These are phyloP conservation scores for Russula griseocarnosa DNA, from an alignment of 768 basidiomycete species.

Conservation along the genomic window DNA sequence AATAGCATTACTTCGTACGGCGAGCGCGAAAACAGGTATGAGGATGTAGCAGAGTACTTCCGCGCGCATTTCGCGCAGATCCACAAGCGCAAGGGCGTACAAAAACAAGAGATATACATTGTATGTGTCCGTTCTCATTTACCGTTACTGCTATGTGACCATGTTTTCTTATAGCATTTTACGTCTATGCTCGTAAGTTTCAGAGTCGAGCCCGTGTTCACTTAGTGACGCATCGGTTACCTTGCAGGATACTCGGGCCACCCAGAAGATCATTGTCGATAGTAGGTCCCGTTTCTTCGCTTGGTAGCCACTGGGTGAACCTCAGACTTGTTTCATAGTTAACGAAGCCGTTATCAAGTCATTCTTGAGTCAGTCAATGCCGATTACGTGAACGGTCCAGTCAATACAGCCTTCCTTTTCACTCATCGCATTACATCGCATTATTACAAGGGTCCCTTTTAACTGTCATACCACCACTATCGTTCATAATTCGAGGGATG, in stretches of 20 bases:
- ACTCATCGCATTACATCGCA: constrained; percentile 11
- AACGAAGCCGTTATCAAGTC: constrained; percentile 65
- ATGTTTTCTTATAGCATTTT: constrained; percentile 48
- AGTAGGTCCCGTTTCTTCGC: constrained; percentile 39
- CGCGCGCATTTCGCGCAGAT: constrained; percentile 79
- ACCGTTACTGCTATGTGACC: constrained; percentile 5
- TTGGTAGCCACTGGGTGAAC: neutral
- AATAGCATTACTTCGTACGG: constrained; percentile 73
- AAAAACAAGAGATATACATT: constrained; percentile 57
- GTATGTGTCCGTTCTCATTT: constrained; percentile 42
- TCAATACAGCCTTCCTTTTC: neutral
- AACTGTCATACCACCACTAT: constrained; percentile 9
- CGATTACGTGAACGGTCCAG: constrained; percentile 4
- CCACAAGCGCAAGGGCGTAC: constrained; percentile 59
- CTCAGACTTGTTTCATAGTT: constrained; percentile 37
- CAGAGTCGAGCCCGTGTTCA: neutral
- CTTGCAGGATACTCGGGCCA: constrained; percentile 23
- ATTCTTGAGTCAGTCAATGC: constrained; percentile 49
- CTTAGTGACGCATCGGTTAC: neutral
- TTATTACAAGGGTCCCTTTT: constrained; percentile 4
- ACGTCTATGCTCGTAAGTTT: constrained; percentile 59
- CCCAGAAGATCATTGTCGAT: constrained; percentile 49
- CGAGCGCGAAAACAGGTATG: constrained; percentile 64
- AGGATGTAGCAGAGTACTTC: constrained; percentile 73
- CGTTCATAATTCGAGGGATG: neutral